phyloP scores from a whole-genome alignment of 2,329 filamentous ascomycete species.

The Grosmannia clavigera region DNA sequence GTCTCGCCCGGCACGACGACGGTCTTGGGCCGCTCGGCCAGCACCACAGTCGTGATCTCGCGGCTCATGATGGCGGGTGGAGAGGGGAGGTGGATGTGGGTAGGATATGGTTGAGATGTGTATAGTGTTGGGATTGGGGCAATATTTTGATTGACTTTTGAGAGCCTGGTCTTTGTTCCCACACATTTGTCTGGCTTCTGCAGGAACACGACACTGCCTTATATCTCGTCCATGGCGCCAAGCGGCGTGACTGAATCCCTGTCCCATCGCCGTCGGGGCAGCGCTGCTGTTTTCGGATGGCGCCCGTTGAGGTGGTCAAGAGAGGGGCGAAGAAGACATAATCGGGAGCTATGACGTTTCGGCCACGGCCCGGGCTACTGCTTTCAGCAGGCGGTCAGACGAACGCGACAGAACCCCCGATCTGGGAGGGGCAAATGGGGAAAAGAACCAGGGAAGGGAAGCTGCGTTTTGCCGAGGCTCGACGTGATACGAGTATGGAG shows the following conservation, averaged over 20 bases:
- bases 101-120: background rate
- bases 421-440: background rate
- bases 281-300: background rate
- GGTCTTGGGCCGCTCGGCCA: conserved; percentile 50
- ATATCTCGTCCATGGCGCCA: too few species aligned
- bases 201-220: too few species aligned
- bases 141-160: too few species aligned
- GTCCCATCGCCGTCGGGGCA: background rate
- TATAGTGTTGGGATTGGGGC: background rate
- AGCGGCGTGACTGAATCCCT: background rate
- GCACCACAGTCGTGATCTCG: conserved; percentile 31
- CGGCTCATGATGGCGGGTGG: conserved; percentile 5
- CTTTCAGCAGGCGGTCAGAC: background rate
- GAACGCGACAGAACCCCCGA: background rate
- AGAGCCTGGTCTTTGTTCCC: too few species aligned
- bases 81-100: background rate
- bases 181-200: too few species aligned
- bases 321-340: background rate
- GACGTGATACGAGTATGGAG: background rate
- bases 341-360: background rate
- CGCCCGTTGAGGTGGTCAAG: background rate
- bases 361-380: background rate
- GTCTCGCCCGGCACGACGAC: conserved; percentile 54
- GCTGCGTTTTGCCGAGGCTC: background rate
- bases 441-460: background rate